Base-by-base conservation (phyloP, 371 early-diverging fungal genomes). In the Mucor racemosus region DNA sequence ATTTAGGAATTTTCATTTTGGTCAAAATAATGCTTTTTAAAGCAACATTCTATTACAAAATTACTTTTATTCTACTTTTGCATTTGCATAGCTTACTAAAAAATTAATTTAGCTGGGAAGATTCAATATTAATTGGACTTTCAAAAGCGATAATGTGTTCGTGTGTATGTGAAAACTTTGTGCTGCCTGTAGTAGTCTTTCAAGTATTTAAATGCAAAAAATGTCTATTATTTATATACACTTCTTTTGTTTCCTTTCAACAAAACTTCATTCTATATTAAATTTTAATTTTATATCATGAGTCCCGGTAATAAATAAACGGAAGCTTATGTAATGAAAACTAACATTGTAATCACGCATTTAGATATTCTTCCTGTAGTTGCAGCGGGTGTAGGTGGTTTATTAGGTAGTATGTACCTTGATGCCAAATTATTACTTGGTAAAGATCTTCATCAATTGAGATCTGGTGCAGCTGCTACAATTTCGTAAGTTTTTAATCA, bases 381-480 rank as follows among this genome's bases (percentile, higher is more conserved):
- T 41, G 74, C 67, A 13, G 68, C 73, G n/a, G 73, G 67, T 26
- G 14, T 68, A 5, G 71, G 66, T 15, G 61, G 71, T 40, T 42
- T 67, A 13, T 57, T 77, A 35, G 75, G 75, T n/a, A 66, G 59
- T 26, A 74, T 74, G 75, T 77, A 77, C 44, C 58, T 74, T 9
- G 77, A 77, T 54, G 59, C 77, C 11, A 69, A 50, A 62, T 46
- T 62, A 14, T 60, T 72, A 13, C 50, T 77, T 3, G 60, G 72
- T 31, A 63, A 62, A 42, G 77, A 77, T 36, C 36, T 69, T 19
- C 62, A 62, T 38, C 77, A 77, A 59, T 31, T 77, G 7, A 53
- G 55, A 36, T 33, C 70, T 21, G 74, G 71, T 26, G 41, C 60
- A 8, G 31, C 19, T 31, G 50, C 66, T 26, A 33, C 56, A 21